Percentiles rank a stretch among this genome's conserved stretches.
Evolutionary conservation across 2,329 filamentous ascomycete genomes (phyloP).

Genomic region (Byssoonygena ceratinophila): DNA sequence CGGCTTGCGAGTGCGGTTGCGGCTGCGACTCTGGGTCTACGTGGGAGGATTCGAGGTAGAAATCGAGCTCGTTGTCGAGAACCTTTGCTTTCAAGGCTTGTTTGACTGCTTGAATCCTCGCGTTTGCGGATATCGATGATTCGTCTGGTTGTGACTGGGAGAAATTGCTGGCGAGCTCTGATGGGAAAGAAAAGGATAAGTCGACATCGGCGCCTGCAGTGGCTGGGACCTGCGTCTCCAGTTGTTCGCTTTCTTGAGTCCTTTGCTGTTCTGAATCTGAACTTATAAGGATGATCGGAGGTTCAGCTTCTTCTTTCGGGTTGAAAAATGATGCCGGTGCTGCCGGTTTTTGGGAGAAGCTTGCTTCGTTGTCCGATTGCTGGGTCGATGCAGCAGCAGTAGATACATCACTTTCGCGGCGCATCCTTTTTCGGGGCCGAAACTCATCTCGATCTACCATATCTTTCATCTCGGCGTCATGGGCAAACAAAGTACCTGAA

Average conservation of each 20-base stretch:
- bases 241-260: neutral
- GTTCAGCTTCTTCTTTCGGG: neutral
- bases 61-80: slow-evolving; percentile 13
- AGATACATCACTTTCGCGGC: slow-evolving; percentile 8
- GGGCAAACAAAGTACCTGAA: slow-evolving; percentile 48
- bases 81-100: slow-evolving; percentile 14
- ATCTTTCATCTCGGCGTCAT: slow-evolving; percentile 53
- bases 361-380: slow-evolving; percentile 1
- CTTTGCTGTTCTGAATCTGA: neutral
- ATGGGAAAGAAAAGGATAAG: neutral
- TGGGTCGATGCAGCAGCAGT: slow-evolving; percentile 14
- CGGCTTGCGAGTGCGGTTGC: too few species aligned
- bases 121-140: slow-evolving; percentile 6
- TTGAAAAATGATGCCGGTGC: neutral
- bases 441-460: slow-evolving; percentile 20
- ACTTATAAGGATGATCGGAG: neutral
- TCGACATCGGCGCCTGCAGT: neutral
- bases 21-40: slow-evolving; percentile 1
- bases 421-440: slow-evolving; percentile 11
- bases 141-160: neutral
- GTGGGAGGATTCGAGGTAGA: slow-evolving; percentile 11
- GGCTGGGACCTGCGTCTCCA: neutral
- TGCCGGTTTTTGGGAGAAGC: neutral
- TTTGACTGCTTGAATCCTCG: slow-evolving; percentile 15
- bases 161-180: neutral